Evolutionary conservation across 257 asterid genomes (phyloP).

Genomic region (Forsythia viridissima): DNA sequence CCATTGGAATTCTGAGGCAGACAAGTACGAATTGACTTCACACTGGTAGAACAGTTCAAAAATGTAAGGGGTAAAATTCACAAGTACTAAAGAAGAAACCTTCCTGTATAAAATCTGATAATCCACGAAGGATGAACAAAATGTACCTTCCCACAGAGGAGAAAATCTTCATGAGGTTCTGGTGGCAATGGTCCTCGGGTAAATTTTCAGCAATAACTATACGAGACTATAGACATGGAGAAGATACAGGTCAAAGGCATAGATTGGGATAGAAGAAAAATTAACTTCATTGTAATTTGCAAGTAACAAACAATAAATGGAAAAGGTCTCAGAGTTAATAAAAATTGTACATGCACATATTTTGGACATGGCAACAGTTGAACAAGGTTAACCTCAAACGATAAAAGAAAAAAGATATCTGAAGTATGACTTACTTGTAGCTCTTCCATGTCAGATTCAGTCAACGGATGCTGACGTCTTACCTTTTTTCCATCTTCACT

Average conservation of each 20-base stretch:
- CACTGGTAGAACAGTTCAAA: constrained; percentile 48
- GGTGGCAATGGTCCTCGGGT: constrained; percentile 93
- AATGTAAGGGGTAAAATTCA: constrained; percentile 1
- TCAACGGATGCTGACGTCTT: constrained; percentile 65
- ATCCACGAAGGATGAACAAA: constrained; percentile 15
- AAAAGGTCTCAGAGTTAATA: neutral
- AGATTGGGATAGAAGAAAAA: constrained; percentile 11
- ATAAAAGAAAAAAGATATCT: constrained; percentile 3
- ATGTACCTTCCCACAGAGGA: constrained; percentile 82
- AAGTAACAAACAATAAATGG: neutral
- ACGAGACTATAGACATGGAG: constrained; percentile 54
- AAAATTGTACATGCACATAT: constrained; percentile 7
- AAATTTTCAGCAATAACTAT: constrained; percentile 82
- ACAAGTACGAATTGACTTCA: constrained; percentile 88
- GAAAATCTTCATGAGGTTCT: constrained; percentile 84
- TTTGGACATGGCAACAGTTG: neutral
- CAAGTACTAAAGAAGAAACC: neutral
- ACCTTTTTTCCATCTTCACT: constrained; percentile 88
- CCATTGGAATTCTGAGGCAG: constrained; percentile 63
- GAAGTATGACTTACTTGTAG: constrained; percentile 58
- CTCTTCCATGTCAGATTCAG: constrained; percentile 79
- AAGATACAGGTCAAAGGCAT: constrained; percentile 15
- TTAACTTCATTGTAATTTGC: neutral
- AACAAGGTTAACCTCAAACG: constrained; percentile 8
- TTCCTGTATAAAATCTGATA: neutral